phyloP scores from a whole-genome alignment of 2,329 filamentous ascomycete genomes.

The Cytospora chrysosperma region DNA sequence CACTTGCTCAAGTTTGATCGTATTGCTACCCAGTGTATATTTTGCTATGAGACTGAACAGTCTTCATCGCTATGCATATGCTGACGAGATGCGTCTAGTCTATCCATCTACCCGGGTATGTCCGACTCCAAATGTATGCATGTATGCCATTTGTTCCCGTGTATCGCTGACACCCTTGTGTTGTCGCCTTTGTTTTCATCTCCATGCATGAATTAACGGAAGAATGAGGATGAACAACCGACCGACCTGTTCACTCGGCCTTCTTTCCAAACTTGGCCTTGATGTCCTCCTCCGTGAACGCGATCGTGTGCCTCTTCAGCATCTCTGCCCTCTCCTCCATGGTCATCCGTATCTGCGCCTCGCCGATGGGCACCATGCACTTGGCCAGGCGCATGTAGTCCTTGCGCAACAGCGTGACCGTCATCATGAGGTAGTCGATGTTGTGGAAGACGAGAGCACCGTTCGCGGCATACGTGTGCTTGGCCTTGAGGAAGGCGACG shows the following conservation, averaged over 20 bases:
- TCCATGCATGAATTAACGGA: neutral
- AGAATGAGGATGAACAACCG: neutral
- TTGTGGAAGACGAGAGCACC: slow-evolving; percentile 75
- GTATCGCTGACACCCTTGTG: neutral
- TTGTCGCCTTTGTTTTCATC: neutral
- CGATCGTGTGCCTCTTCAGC: slow-evolving; percentile 63
- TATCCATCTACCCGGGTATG: neutral
- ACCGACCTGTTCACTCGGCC: neutral
- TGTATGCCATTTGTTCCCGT: neutral
- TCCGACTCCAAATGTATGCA: neutral
- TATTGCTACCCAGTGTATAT: neutral
- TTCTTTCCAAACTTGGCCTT: slow-evolving; percentile 48
- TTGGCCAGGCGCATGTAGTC: slow-evolving; percentile 69
- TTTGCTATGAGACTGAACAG: neutral
- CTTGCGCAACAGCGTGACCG: slow-evolving; percentile 64
- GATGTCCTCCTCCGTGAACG: slow-evolving; percentile 66
- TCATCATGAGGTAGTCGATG: slow-evolving; percentile 79
- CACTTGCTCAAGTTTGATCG: neutral
- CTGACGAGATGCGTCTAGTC: neutral
- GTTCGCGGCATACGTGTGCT: slow-evolving; percentile 64
- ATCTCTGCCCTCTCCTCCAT: slow-evolving; percentile 62
- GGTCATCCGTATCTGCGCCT: slow-evolving; percentile 62
- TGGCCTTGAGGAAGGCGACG: slow-evolving; percentile 67
- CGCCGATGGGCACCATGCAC: slow-evolving; percentile 71
- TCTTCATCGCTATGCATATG: neutral